Evolutionary conservation across 1,139 yeast species (phyloP), one percentile per base, ranked within the genome.

Genomic region (Yamadazyma atmosphaerica): DNA sequence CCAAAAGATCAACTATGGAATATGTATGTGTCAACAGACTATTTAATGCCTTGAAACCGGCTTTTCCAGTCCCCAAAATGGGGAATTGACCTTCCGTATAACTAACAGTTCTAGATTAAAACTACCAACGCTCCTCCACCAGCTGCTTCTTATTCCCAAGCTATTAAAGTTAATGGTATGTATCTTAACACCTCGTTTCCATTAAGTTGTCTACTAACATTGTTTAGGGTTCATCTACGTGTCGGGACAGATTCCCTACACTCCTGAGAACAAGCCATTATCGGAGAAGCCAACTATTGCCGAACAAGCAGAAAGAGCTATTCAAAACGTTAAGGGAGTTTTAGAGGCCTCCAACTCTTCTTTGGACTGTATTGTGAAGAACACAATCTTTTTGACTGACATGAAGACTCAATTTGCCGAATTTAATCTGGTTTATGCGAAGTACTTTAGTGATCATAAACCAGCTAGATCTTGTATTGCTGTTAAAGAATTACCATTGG

Each of bases 381-480:
- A 86, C 55, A 88, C 84, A 61, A 77, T 89, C 47, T 90, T 86
- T 72, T 79, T 90, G 64, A 83, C 95, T 42, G 96, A 90, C 64
- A 90, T 90, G 83, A 68, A 72, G 54, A 52, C 63, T 30, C 79
- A 84, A 61, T 90, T 89, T 56, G 85, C 77, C 44, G 84, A 79
- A 50, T 86, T 90, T 72, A 90, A 90, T 68, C 76, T 74, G 50
- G 92, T 86, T 38, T 90, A 89, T 66, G 81, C 78, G 47, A 83
- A 85, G 64, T 86, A 85, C 67, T 89, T 90, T 71, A 72, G 62
- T 60, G 74, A 71, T 41, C 95, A 86, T 72, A 86, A 85, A 67
- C 97, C 98, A 40, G 96, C 97, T 28, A 86, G 98, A 75, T 86
- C 96, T 2, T 88, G 96, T 73, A 95, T 89, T 51, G 96, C 96